Evolutionary conservation across 2,329 filamentous ascomycete genomes (phyloP), one percentile per base, ranked within the genome.

Genomic region (Thielaviopsis cerberus): DNA sequence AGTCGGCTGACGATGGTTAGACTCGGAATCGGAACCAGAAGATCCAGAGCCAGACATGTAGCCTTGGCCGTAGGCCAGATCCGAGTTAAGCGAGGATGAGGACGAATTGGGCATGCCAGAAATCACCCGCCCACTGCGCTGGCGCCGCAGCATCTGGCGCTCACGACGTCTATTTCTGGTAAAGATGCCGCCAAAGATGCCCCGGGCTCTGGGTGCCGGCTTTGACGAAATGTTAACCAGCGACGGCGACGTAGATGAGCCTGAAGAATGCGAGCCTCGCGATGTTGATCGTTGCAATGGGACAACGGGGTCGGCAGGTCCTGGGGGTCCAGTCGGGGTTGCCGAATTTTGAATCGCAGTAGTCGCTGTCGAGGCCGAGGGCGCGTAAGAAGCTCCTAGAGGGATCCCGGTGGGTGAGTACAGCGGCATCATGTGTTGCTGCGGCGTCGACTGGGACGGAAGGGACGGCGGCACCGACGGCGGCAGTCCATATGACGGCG

Each of bases 51-150:
- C 69, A 61, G 74, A 74, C 53, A 79, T 71, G 62, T 76, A 83
- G 17, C 80, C 82, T 57, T 71, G 74, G 10, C 83, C 82, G 65
- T 85, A 86, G 10, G 82, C 82, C 61, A 86, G 70, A 65, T 87
- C 83, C 22, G 77, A 79, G 67, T 85, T 81, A 57, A 85, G 73
- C 0, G 81, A 84, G 0, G 81, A 85, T 1, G 80, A 83, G 1
- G 82, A 86, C 1, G 78, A 82, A 64, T 82, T 84, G 30, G 71
- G 73, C 63, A 81, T 76, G 59, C 74, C 76, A 8, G 54, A 26
- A 50, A 82, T 73, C 57, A 84, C 75, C 59, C 79, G 75, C 45
- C 59, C 54, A 26, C 62, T 63, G 45, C 67, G 67, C 56, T 63
- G 66, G 34, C 68, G 69, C n/a, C 69, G 68, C 25, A 70, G 71